Conservation (phyloP, 352 stramenopile genomes). For the Blastocystis sp. region DNA sequence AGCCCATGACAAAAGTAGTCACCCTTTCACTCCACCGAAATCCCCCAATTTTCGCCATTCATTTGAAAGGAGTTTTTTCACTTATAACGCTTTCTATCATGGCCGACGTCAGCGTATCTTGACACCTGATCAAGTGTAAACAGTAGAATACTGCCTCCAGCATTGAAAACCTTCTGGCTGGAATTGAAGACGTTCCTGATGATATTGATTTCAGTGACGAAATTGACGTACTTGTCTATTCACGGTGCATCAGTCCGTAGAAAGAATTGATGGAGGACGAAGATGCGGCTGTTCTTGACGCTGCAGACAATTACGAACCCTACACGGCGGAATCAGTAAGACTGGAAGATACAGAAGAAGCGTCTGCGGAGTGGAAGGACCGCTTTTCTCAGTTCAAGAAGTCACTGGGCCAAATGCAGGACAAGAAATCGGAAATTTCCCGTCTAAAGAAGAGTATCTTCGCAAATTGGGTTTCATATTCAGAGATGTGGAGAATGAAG, state of each 20-base stretch:
- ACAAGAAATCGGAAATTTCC: not conserved
- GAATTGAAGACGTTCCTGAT: not conserved
- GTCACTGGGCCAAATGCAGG: slow-evolving; percentile 22
- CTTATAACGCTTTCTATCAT: not conserved
- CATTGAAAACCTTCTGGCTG: not conserved
- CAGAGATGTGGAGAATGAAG: slow-evolving; percentile 66
- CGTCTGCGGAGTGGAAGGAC: slow-evolving; percentile 40
- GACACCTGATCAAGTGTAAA: not conserved
- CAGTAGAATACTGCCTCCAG: not conserved
- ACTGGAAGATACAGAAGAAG: not conserved
- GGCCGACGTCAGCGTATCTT: not conserved
- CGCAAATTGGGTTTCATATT: not conserved
- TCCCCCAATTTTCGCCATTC: not conserved
- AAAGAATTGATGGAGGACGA: not conserved
- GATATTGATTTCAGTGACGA: not conserved
- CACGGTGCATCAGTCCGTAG: not conserved
- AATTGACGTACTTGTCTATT: not conserved
- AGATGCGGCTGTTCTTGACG: not conserved
- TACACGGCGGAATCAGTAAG: not conserved
- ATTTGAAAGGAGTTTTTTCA: not conserved
- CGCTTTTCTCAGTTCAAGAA: slow-evolving; percentile 43
- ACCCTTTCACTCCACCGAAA: not conserved
- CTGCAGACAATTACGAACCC: not conserved
- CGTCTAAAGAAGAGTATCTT: slow-evolving; percentile 12
- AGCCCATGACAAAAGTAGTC: too few species aligned